Evolutionary conservation across 108 stramenopile species (phyloP), one percentile per base, ranked within the genome.

Genomic region (Cyclotella choctawhatcheeana): DNA sequence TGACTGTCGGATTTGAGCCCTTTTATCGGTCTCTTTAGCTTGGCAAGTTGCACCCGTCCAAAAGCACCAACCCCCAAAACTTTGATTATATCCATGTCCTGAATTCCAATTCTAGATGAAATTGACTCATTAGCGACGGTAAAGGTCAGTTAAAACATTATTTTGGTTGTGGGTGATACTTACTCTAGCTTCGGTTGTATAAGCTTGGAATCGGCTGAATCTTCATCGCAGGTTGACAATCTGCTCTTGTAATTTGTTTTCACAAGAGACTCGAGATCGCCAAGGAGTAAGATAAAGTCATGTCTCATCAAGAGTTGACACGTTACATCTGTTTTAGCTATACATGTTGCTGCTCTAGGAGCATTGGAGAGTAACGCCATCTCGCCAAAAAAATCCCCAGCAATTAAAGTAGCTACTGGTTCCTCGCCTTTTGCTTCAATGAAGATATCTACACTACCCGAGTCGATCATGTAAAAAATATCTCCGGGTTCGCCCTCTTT

Each of bases 401-500:
- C 77, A 16, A 61, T 64, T 50, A 96, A 60, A 17, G 87, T 73
- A 52, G 85, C 85, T 16, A 77, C 73, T 56, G 77, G 75, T 0
- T 48, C 85, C 34, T 74, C 74, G 13, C 56, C 52, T 0, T 5
- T 34, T 43, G 35, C 44, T 61, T 67, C 69, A 5, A 64, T 64
- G 33, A 43, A 71, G 2, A 87, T 83, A n/a, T 85, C 70, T 10
- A 96, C 88, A 10, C 54, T 50, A 2, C 95, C 96, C 35, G 67
- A 62, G 52, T 84, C 82, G 43, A 97, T 85, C 62, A 97, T 74
- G 73, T 88, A 93, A 60, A 97, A 94, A 17, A 79, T 79, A 54
- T 97, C 89, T n/a, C 93, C 97, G 4, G 64, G 58, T 13, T 98
- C 97, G 8, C 96, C 98, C 61, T 96, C 88, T 16, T 78, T 71